Conservation (phyloP, 352 stramenopile genomes). For the Phytophthora foliorum region DNA sequence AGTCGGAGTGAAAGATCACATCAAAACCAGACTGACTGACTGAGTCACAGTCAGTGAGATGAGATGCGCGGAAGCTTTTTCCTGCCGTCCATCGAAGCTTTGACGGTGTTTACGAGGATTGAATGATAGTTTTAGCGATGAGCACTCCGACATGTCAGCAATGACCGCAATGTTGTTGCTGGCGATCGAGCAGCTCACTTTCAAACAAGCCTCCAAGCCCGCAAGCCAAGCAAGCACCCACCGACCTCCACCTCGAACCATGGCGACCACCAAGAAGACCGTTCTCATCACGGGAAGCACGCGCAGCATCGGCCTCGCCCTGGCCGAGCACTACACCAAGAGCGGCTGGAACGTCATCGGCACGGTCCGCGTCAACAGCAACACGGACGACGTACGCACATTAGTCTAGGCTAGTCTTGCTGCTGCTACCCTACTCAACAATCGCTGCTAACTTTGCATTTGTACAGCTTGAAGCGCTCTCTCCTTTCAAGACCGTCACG, state of each 20-base stretch:
- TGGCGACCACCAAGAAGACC: slow-evolving; percentile 1
- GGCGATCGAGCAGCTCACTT: too few relatives aligned
- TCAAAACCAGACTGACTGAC: too few relatives aligned
- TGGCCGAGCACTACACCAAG: slow-evolving; percentile 7
- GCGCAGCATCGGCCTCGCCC: neutral
- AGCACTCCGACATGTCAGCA: too few relatives aligned
- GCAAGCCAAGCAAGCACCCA: too few relatives aligned
- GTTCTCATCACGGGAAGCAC: slow-evolving; percentile 1
- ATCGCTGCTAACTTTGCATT: neutral
- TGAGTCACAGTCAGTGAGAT: too few relatives aligned
- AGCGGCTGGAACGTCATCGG: slow-evolving; percentile 11
- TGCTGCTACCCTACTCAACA: neutral
- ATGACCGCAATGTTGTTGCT: too few relatives aligned
- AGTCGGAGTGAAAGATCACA: too few relatives aligned
- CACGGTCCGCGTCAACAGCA: slow-evolving; percentile 1
- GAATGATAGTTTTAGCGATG: too few relatives aligned
- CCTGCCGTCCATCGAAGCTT: too few relatives aligned
- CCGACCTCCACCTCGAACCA: neutral
- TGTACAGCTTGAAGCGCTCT: neutral
- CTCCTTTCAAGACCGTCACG: slow-evolving; percentile 4
- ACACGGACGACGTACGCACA: neutral
- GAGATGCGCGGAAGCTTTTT: too few relatives aligned
- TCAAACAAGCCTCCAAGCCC: neutral
- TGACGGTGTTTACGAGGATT: too few relatives aligned
- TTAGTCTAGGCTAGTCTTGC: neutral